phyloP scores from a whole-genome alignment of 2,329 filamentous ascomycete species.

The Xylaria sp. region DNA sequence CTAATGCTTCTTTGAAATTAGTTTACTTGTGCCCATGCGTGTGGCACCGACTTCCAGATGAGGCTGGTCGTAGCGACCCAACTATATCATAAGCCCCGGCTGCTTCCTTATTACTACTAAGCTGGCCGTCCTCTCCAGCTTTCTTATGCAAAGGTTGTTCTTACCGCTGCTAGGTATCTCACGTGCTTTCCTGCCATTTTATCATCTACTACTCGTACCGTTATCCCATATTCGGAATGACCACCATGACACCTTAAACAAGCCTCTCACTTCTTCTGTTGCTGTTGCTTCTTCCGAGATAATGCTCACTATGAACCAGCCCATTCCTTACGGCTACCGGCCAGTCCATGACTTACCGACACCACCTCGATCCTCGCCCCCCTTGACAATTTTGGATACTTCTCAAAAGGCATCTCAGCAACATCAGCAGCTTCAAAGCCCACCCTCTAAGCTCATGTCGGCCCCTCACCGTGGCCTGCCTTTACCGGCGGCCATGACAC shows the following conservation, averaged over 20 bases:
- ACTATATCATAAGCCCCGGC: constrained; percentile 35
- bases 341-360: constrained; percentile 58
- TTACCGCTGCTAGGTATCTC: constrained; percentile 23
- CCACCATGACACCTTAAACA: constrained; percentile 24
- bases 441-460: constrained; percentile 57
- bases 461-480: constrained; percentile 65
- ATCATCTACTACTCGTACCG: background rate
- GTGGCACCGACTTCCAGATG: constrained; percentile 34
- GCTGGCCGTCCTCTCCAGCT: constrained; percentile 37
- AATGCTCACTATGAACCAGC: constrained; percentile 60
- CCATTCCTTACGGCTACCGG: constrained; percentile 53
- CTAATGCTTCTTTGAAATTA: constrained; percentile 28
- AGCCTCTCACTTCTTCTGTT: constrained; percentile 24
- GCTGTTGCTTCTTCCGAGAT: constrained; percentile 33
- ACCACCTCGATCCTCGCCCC: constrained; percentile 53
- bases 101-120: constrained; percentile 33
- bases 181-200: constrained; percentile 2
- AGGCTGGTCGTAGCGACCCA: constrained; percentile 34
- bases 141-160: constrained; percentile 38
- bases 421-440: constrained; percentile 43
- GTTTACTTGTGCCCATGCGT: constrained; percentile 29
- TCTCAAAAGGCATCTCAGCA: constrained; percentile 38
- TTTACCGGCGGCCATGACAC: constrained; percentile 59
- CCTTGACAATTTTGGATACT: constrained; percentile 46
- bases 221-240: constrained; percentile 10